Percentiles rank a stretch among this genome's conserved stretches.
These are phyloP conservation scores for Epithele typhae DNA, from an alignment of 768 basidiomycete genomes.

Conservation along the genomic window DNA sequence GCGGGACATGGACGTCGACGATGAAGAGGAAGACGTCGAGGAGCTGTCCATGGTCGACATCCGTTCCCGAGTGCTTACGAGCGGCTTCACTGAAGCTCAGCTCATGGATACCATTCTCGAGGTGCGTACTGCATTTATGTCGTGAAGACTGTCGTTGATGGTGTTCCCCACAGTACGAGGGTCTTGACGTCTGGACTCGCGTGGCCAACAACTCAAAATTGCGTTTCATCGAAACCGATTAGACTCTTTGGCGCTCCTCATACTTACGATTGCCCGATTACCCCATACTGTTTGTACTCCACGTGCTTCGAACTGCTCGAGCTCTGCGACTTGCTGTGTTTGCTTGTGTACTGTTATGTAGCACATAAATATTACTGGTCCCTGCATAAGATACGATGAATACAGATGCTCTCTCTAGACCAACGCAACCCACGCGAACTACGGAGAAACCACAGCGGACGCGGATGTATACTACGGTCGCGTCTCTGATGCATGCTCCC, in stretches of 20 bases:
- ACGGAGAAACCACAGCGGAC: neutral
- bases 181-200: conserved; percentile 72
- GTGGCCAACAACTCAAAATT: conserved; percentile 83
- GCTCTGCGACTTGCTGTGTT: too few species aligned
- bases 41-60: conserved; percentile 86
- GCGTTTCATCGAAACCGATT: conserved; percentile 46
- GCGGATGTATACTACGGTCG: conserved; percentile 17
- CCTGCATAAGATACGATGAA: conserved; percentile 10
- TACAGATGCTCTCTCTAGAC: too few species aligned
- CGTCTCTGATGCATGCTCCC: conserved; percentile 63
- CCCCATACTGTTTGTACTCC: neutral
- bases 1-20: conserved; percentile 63
- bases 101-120: conserved; percentile 80
- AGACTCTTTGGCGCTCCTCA: neutral
- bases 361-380: conserved; percentile 21
- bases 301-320: too few species aligned
- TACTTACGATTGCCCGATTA: neutral
- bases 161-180: conserved; percentile 66
- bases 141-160: conserved; percentile 7
- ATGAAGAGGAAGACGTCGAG: conserved; percentile 46
- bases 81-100: conserved; percentile 89
- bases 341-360: conserved; percentile 20
- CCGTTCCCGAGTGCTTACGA: conserved; percentile 76
- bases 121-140: conserved; percentile 42
- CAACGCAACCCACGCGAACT: too few species aligned